phyloP scores from a whole-genome alignment of 1,139 yeast species.

The Saccharomyces hybrid region DNA sequence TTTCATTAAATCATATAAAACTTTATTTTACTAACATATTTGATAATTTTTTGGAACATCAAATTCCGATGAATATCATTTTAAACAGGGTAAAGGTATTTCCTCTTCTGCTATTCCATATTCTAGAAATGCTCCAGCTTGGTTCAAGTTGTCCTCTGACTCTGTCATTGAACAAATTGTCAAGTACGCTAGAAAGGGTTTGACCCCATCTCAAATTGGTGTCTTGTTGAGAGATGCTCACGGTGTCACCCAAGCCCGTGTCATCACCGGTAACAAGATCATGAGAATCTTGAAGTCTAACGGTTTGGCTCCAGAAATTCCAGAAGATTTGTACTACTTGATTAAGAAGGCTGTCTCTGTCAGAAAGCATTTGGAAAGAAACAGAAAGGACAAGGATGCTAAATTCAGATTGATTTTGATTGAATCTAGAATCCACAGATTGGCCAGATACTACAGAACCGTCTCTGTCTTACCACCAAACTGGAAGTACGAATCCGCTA shows the following conservation, averaged over 20 bases:
- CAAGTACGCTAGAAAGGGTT: slow-evolving; percentile 99
- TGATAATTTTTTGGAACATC: not conserved
- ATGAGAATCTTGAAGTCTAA: slow-evolving; percentile 97
- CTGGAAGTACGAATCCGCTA: slow-evolving; percentile 99
- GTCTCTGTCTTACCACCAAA: slow-evolving; percentile 98
- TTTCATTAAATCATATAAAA: not conserved
- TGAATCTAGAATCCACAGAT: slow-evolving; percentile 99
- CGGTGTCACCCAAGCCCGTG: slow-evolving; percentile 97
- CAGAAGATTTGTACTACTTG: slow-evolving; percentile 98
- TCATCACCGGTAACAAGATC: slow-evolving; percentile 99
- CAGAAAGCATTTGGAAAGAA: slow-evolving; percentile 99
- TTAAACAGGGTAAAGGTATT: slow-evolving; percentile 91
- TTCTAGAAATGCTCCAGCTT: slow-evolving; percentile 97
- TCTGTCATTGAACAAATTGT: slow-evolving; percentile 95
- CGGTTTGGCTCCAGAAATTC: slow-evolving; percentile 99
- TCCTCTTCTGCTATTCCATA: slow-evolving; percentile 99
- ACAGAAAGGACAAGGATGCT: slow-evolving; percentile 99
- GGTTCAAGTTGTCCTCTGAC: slow-evolving; percentile 97
- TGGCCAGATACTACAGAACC: slow-evolving; percentile 99
- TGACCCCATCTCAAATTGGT: slow-evolving; percentile 99
- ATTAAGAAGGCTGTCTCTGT: slow-evolving; percentile 99
- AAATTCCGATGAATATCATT: slow-evolving; percentile 33
- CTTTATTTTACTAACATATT: not conserved
- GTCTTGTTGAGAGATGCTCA: slow-evolving; percentile 99
- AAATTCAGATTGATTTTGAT: slow-evolving; percentile 99